Evolutionary conservation across 225 moss, liverwort and hornwort genomes (phyloP), one percentile per base, ranked within the genome.

Genomic region (Polytrichum formosum): DNA sequence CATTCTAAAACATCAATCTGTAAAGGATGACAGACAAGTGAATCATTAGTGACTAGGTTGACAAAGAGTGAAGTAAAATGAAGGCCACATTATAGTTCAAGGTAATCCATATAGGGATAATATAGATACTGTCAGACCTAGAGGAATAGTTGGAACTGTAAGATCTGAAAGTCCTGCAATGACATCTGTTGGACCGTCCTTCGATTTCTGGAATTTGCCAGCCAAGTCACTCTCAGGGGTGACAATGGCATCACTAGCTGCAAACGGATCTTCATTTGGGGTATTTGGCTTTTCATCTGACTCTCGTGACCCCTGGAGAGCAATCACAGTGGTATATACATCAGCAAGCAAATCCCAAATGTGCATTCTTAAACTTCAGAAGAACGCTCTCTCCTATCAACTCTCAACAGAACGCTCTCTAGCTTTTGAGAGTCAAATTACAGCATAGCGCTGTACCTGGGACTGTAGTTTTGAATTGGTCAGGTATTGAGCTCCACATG

Each of bases 181-280:
- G 68, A 94, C 92, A 78, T 99, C 98, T 33, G 82, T 77, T 63
- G 91, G 77, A 66, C 90, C 90, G 74, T 94, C 98, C 72, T 92
- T 92, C n/a, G 76, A 67, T 73, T 99, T 99, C 75, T 90, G 92
- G 81, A 99, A 99, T 55, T 90, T 91, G 35, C 94, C 94, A 61
- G 85, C 92, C 60, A 98, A 88, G 75, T 93, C 88, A 20, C 87
- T 83, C 72, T 94, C 92, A 70, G 98, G 98, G 71, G 92, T 91
- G 73, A 91, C 88, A 54, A 99, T 85, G 56, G 92, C 88, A 77
- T 92, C 94, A 82, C 98, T 99, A 61, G 98, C 98, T 71, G 94
- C 98, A 84, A 99, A 99, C 21, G 98, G 98, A 80, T 99, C 98
- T 77, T 90, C 94, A 55, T 74, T 87, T 33, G 85, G 91, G 53